Conservation (phyloP, 2,329 filamentous ascomycete genomes). For the Seiridium cupressi region DNA sequence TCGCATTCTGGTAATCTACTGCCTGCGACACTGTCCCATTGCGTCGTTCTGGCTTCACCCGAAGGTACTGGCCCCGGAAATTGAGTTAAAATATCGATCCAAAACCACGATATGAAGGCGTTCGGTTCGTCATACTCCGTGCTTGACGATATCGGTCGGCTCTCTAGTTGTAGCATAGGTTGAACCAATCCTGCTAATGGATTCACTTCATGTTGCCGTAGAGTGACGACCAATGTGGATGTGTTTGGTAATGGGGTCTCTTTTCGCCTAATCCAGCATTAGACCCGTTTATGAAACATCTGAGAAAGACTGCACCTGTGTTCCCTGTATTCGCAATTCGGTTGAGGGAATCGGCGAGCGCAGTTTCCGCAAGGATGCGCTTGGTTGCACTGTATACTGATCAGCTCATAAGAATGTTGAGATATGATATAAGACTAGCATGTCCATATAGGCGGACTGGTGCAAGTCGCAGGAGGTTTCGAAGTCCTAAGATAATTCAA, state of each 20-base stretch:
- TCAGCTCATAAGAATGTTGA: background rate
- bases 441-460: too few species aligned
- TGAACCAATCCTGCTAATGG: background rate
- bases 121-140: background rate
- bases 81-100: background rate
- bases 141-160: background rate
- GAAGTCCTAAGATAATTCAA: too few species aligned
- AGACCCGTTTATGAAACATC: too few species aligned
- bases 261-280: background rate
- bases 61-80: background rate
- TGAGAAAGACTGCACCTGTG: too few species aligned
- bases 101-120: background rate
- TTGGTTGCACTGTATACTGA: constrained; percentile 2
- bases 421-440: background rate
- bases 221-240: background rate
- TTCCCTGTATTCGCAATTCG: constrained; percentile 7
- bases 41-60: background rate
- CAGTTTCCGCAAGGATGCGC: constrained; percentile 6
- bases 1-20: background rate
- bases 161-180: background rate
- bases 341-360: constrained; percentile 6
- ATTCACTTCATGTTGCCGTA: background rate
- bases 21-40: background rate
- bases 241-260: background rate
- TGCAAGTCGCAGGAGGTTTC: too few species aligned